Evolutionary conservation across 23 red algal genomes (phyloP).

Genomic region (Gracilaria caudata): DNA sequence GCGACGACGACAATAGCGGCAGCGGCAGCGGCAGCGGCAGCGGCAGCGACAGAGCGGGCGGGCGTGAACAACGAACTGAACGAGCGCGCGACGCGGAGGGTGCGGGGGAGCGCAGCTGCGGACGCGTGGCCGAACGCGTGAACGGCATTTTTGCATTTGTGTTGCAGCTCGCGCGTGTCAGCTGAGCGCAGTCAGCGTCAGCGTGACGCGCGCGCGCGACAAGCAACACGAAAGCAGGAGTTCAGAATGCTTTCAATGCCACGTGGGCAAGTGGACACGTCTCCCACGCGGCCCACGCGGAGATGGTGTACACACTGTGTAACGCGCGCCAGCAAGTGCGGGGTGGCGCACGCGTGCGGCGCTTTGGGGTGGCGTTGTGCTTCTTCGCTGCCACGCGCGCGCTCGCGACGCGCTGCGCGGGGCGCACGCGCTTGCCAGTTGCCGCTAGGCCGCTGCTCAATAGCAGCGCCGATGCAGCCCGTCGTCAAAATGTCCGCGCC

Average conservation of each 20-base stretch:
- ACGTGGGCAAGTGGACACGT: no score
- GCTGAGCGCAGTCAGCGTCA: no score
- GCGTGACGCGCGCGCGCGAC: no score
- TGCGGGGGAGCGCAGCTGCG: no score
- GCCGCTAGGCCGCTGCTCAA: conserved; percentile 21
- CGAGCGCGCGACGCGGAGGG: background rate
- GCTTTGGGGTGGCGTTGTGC: background rate
- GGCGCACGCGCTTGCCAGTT: background rate
- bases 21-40: background rate
- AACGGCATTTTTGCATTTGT: no score
- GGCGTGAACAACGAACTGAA: no score
- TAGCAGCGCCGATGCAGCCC: background rate
- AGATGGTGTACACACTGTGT: background rate
- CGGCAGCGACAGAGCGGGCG: no score
- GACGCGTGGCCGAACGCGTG: no score
- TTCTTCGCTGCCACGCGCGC: background rate
- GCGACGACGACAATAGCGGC: background rate
- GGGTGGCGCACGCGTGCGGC: no score
- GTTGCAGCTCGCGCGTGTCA: no score
- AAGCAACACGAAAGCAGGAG: no score
- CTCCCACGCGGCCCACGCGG: background rate
- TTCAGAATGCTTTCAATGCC: no score
- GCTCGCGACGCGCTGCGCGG: background rate
- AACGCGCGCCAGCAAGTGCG: background rate
- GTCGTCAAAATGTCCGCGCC: conserved; percentile 8